phyloP scores from a whole-genome alignment of 2,329 filamentous ascomycete species.

The Ophiostoma fasciatum region DNA sequence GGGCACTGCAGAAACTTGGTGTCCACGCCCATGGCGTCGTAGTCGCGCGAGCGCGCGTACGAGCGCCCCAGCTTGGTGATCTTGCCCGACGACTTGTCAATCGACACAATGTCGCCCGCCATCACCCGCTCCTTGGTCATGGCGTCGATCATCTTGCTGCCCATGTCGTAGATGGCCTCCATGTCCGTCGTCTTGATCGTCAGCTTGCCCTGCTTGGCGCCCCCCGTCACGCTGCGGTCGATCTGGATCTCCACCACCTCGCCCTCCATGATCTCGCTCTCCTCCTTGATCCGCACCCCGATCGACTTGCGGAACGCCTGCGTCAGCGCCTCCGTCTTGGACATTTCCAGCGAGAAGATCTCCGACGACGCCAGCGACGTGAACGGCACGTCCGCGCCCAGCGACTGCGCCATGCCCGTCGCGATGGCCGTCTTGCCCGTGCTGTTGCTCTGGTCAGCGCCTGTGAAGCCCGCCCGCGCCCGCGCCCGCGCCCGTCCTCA shows the following conservation, averaged over 20 bases:
- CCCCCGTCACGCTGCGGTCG: slow-evolving; percentile 88
- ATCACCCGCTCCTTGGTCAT: slow-evolving; percentile 99
- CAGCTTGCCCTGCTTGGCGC: slow-evolving; percentile 95
- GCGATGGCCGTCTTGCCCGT: slow-evolving; percentile 98
- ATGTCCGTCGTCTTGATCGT: slow-evolving; percentile 99
- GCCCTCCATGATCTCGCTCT: slow-evolving; percentile 97
- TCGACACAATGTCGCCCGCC: slow-evolving; percentile 95
- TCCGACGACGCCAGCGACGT: slow-evolving; percentile 92
- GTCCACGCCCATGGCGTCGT: slow-evolving; percentile 97
- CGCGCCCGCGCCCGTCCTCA: too few species aligned
- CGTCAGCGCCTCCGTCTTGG: slow-evolving; percentile 93
- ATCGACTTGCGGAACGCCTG: slow-evolving; percentile 99
- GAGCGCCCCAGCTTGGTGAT: slow-evolving; percentile 94
- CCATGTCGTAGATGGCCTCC: slow-evolving; percentile 99
- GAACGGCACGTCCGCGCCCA: slow-evolving; percentile 89
- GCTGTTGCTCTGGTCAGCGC: too few species aligned
- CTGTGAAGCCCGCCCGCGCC: too few species aligned
- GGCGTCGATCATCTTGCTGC: slow-evolving; percentile 97
- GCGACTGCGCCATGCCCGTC: slow-evolving; percentile 95
- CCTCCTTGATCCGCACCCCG: slow-evolving; percentile 94
- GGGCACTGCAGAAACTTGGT: slow-evolving; percentile 97
- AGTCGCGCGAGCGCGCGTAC: slow-evolving; percentile 88
- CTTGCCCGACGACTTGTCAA: slow-evolving; percentile 96
- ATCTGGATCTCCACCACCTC: slow-evolving; percentile 99
- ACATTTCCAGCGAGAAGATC: slow-evolving; percentile 98